Percentiles rank a stretch among this genome's conserved stretches.
Evolutionary conservation across 2,329 filamentous ascomycete species (phyloP).

Genomic region (Pseudogymnoascus sp.): DNA sequence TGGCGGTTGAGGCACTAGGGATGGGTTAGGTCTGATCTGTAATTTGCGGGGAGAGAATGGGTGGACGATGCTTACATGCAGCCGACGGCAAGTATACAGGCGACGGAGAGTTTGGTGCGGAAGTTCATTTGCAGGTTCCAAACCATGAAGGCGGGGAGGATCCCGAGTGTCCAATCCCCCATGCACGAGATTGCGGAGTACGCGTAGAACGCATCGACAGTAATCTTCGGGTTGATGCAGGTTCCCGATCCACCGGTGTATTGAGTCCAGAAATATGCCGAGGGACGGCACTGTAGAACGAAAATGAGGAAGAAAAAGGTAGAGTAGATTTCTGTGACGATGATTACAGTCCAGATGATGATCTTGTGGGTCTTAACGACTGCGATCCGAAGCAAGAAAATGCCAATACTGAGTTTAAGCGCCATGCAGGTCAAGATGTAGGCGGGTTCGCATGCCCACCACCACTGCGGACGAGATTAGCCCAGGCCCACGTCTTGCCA

Average conservation of each 20-base stretch:
- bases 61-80: constrained; percentile 28
- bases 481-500: not conserved
- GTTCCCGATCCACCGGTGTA: constrained; percentile 27
- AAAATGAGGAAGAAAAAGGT: constrained; percentile 31
- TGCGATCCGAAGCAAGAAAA: constrained; percentile 33
- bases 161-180: constrained; percentile 34
- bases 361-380: constrained; percentile 24
- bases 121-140: constrained; percentile 34
- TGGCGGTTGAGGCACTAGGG: constrained; percentile 21
- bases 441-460: constrained; percentile 32
- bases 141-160: constrained; percentile 33
- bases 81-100: constrained; percentile 25
- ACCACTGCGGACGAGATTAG: constrained; percentile 18
- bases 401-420: constrained; percentile 32
- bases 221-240: constrained; percentile 27
- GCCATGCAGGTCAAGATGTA: constrained; percentile 33
- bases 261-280: constrained; percentile 32
- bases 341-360: constrained; percentile 28
- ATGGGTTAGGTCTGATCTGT: not conserved
- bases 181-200: constrained; percentile 33
- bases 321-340: constrained; percentile 28
- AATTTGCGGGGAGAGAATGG: too few species aligned
- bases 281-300: constrained; percentile 32
- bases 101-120: constrained; percentile 31
- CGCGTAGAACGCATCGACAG: constrained; percentile 29